Conservation (phyloP, 352 stramenopile genomes). For the Saprolegnia diclina region DNA sequence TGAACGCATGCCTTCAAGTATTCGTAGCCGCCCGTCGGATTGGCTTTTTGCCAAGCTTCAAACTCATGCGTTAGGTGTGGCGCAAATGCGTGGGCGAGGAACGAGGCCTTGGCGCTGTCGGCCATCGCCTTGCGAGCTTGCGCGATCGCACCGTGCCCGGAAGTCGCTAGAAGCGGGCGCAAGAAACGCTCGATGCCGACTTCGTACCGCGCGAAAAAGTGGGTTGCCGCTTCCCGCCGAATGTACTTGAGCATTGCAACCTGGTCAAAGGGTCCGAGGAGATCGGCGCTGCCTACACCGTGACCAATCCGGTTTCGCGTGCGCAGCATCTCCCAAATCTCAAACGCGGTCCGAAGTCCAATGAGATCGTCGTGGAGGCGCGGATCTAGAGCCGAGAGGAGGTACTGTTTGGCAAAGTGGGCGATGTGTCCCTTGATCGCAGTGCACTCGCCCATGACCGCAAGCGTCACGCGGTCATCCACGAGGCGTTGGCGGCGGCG, state of each 20-base stretch:
- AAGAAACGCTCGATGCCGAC: neutral
- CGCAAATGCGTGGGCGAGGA: neutral
- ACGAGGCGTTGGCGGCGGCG: neutral
- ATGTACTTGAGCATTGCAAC: neutral
- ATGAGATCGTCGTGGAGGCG: neutral
- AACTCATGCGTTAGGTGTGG: neutral
- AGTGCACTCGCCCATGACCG: slow-evolving; percentile 2
- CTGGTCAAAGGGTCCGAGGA: neutral
- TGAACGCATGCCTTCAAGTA: neutral
- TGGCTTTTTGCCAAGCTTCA: neutral
- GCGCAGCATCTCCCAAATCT: neutral
- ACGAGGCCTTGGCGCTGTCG: neutral
- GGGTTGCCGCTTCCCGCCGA: neutral
- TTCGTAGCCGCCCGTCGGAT: neutral
- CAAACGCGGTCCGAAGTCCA: neutral
- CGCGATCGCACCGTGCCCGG: neutral
- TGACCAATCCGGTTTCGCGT: neutral
- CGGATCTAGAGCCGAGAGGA: neutral
- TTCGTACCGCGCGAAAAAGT: slow-evolving; percentile 5
- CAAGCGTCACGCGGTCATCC: slow-evolving; percentile 4
- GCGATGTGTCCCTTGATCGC: neutral
- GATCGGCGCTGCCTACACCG: neutral
- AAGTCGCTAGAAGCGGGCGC: neutral
- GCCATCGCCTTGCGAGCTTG: neutral
- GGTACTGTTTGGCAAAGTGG: neutral